Base-by-base conservation (phyloP, 257 asterid genomes). In the Jacaranda copaia region DNA sequence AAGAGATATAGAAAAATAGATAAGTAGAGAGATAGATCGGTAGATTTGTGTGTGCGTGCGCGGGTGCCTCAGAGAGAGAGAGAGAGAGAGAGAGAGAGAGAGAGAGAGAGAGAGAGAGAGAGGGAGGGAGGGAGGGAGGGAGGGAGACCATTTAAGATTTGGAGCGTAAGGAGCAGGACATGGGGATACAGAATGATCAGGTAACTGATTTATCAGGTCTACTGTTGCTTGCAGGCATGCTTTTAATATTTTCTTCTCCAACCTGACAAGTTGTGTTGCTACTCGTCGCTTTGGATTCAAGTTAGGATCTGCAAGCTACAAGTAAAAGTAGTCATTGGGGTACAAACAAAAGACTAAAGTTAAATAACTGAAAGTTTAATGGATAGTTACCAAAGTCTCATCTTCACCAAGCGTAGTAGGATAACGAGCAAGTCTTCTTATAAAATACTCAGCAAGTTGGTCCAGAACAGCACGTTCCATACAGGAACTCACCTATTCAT, bases 111-210 rank as follows among this genome's bases (percentile, higher is more conserved):
- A 59, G 42, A 57, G 66, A 61, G 64, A 65, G 55, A 38, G 70
- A 79, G n/a, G n/a, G n/a, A n/a, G n/a, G n/a, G n/a, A 74, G 60
- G 49, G 35, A 62, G 77, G 56, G 42, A 57, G 66, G 57, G 64
- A 65, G 55, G 25, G 70, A 79, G 15, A 90, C 93, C 97, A 93
- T 81, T 89, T 90, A 81, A 96, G 82, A 39, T 43, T 84, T 25
- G 97, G 97, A 62, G 97, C 91, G 83, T 89, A 93, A 74, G 97
- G 92, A 45, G 97, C 98, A 53, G 98, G 99, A 58, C 98, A 96
- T 58, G 98, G 97, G 70, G 97, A 90, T 79, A 90, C 75, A 42
- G 96, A 91, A 75, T 82, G 79, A 86, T 93, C 97, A 66, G 99
- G 99, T 76, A 96, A 77, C 84, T 87, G 94, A 73, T 90, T 76